Conservation (phyloP, 225 moss, liverwort and hornwort genomes). For the Polytrichum commune region DNA sequence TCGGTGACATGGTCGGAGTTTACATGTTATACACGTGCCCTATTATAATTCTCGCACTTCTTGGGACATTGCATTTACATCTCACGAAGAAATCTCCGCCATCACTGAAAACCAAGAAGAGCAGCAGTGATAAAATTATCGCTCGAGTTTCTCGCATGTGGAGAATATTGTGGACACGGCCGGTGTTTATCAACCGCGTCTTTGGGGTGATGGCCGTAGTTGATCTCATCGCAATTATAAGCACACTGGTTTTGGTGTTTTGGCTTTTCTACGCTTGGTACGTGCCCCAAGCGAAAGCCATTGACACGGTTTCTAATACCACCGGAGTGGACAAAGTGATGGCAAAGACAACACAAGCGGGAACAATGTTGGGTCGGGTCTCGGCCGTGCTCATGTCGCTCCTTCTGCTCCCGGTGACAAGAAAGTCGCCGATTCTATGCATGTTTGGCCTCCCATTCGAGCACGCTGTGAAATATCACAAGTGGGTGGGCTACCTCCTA, state of each 20-base stretch:
- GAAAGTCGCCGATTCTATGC: slow-evolving; percentile 7
- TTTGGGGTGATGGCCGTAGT: slow-evolving; percentile 1
- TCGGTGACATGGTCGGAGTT: not conserved
- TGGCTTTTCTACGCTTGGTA: slow-evolving; percentile 10
- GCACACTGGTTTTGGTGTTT: not conserved
- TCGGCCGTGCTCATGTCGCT: slow-evolving; percentile 3
- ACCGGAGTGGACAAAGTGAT: not conserved
- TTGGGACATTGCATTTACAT: not conserved
- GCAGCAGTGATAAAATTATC: not conserved
- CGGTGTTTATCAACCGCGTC: not conserved
- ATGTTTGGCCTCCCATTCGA: slow-evolving; percentile 19
- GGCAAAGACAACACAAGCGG: not conserved
- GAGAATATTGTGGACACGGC: not conserved
- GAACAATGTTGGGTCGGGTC: not conserved
- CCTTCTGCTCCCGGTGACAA: slow-evolving; percentile 14
- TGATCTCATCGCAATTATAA: not conserved
- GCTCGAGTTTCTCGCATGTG: not conserved
- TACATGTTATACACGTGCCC: not conserved
- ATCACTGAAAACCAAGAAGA: not conserved
- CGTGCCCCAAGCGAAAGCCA: not conserved
- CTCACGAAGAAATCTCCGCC: not conserved
- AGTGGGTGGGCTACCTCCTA: slow-evolving; percentile 11
- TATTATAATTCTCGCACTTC: not conserved
- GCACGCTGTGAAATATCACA: slow-evolving; percentile 15
- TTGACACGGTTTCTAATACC: not conserved